A percentile compares a stretch with the other conserved stretches of the same genome.
Conservation (phyloP, 257 asterid species). For the Solanum commersonii region DNA sequence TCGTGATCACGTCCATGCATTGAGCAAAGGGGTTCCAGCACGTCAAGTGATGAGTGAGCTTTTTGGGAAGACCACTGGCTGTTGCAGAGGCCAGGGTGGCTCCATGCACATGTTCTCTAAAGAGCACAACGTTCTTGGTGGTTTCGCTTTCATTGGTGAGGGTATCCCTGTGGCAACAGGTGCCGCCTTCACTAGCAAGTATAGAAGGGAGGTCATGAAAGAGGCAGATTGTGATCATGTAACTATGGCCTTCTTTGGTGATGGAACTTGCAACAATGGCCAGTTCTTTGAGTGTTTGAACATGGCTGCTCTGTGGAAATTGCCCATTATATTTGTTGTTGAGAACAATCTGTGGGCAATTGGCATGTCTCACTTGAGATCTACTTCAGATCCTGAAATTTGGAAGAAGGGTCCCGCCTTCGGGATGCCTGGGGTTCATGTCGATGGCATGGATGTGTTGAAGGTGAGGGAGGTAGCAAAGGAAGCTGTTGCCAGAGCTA, state of each 20-base stretch:
- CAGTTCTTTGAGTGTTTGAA: conserved; percentile 98
- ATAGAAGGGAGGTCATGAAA: conserved; percentile 75
- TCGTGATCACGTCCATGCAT: conserved; percentile 93
- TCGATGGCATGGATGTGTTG: conserved; percentile 97
- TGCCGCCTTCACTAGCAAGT: conserved; percentile 85
- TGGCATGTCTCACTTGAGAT: conserved; percentile 96
- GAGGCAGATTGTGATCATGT: conserved; percentile 85
- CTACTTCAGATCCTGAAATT: conserved; percentile 91
- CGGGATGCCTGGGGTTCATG: conserved; percentile 98
- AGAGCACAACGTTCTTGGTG: conserved; percentile 90
- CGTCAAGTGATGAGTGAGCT: conserved; percentile 97
- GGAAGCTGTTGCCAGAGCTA: conserved; percentile 87
- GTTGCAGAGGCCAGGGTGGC: conserved; percentile 99
- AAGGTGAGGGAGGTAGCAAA: conserved; percentile 96
- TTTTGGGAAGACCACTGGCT: conserved; percentile 93
- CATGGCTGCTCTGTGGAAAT: conserved; percentile 98
- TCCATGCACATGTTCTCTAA: conserved; percentile 99
- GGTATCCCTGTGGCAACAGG: conserved; percentile 97
- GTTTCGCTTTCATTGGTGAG: conserved; percentile 97
- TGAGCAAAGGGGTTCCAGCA: conserved; percentile 96
- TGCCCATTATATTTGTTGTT: conserved; percentile 87
- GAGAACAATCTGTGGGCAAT: conserved; percentile 99
- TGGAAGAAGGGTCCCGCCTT: conserved; percentile 99
- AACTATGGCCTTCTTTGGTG: conserved; percentile 88
- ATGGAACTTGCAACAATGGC: conserved; percentile 94